These are phyloP conservation scores for Phytomonas sp. DNA, from an alignment of 208 protist genomes.

Conservation along the genomic window DNA sequence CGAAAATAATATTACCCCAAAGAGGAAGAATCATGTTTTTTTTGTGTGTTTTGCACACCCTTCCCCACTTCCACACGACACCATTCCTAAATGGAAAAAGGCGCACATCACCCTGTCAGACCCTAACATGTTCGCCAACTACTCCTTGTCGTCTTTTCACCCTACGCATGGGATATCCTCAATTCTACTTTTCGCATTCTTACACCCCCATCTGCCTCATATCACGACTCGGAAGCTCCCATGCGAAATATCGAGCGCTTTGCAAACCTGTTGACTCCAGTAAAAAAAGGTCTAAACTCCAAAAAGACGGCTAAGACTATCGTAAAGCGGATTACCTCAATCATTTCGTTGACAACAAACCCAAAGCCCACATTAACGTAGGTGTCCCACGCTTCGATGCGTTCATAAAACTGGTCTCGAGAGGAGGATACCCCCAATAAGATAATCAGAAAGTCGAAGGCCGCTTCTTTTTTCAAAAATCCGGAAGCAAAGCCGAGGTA, in stretches of 20 bases:
- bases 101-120: not conserved
- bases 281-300: slow-evolving; percentile 46
- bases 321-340: slow-evolving; percentile 70
- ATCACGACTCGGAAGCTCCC: slow-evolving; percentile 38
- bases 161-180: not conserved
- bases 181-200: slow-evolving; percentile 1
- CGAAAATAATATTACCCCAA: not conserved
- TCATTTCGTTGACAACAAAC: slow-evolving; percentile 80
- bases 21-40: slow-evolving; percentile 5
- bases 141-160: not conserved
- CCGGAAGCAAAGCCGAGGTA: slow-evolving; percentile 69
- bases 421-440: slow-evolving; percentile 48
- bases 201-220: not conserved
- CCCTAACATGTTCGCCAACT: not conserved
- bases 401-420: slow-evolving; percentile 60
- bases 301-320: slow-evolving; percentile 72
- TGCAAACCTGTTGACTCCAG: slow-evolving; percentile 38
- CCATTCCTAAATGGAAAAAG: not conserved
- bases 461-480: slow-evolving; percentile 56
- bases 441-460: slow-evolving; percentile 69
- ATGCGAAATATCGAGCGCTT: slow-evolving; percentile 70
- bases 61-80: slow-evolving; percentile 5
- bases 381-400: slow-evolving; percentile 72
- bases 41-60: not conserved
- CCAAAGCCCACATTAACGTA: slow-evolving; percentile 86